phyloP scores from a whole-genome alignment of 352 stramenopile genomes.

The Globisporangium nodosum region DNA sequence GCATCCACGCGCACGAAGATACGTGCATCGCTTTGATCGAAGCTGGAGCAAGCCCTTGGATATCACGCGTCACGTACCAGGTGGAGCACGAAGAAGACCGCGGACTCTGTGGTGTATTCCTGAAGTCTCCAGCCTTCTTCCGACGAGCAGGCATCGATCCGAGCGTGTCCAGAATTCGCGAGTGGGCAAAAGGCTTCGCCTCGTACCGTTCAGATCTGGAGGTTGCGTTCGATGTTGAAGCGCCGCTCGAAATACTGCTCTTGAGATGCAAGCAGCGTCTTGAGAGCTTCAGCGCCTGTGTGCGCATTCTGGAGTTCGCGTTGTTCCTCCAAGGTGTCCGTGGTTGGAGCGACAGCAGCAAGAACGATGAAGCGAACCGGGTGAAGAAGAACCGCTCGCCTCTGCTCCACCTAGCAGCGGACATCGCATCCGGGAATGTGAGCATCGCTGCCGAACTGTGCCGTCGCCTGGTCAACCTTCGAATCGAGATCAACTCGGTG shows the following conservation, averaged over 20 bases:
- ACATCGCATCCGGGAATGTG: slow-evolving; percentile 37
- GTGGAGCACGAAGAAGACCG: slow-evolving; percentile 6
- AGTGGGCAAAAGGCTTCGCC: not conserved
- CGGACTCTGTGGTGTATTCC: slow-evolving; percentile 27
- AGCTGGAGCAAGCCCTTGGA: slow-evolving; percentile 18
- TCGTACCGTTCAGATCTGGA: not conserved
- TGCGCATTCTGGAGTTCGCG: slow-evolving; percentile 13
- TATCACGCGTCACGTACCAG: slow-evolving; percentile 20
- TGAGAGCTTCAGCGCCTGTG: slow-evolving; percentile 5
- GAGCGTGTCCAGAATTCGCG: slow-evolving; percentile 4
- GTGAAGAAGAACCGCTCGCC: slow-evolving; percentile 21
- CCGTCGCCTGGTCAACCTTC: slow-evolving; percentile 25
- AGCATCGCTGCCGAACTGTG: slow-evolving; percentile 50
- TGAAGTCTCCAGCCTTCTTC: slow-evolving; percentile 19
- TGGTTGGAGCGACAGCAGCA: not conserved
- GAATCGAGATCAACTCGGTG: slow-evolving; percentile 45
- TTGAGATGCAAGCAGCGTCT: slow-evolving; percentile 11
- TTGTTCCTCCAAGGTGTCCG: not conserved
- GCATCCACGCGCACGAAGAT: slow-evolving; percentile 22
- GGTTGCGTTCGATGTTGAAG: slow-evolving; percentile 19
- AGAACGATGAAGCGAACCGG: not conserved
- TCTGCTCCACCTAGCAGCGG: slow-evolving; percentile 45
- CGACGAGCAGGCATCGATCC: not conserved
- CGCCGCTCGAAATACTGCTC: slow-evolving; percentile 21
- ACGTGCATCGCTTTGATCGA: slow-evolving; percentile 27